Evolutionary conservation across 345 rosid genomes (phyloP), one percentile per base, ranked within the genome.

Genomic region (Acer negundo): DNA sequence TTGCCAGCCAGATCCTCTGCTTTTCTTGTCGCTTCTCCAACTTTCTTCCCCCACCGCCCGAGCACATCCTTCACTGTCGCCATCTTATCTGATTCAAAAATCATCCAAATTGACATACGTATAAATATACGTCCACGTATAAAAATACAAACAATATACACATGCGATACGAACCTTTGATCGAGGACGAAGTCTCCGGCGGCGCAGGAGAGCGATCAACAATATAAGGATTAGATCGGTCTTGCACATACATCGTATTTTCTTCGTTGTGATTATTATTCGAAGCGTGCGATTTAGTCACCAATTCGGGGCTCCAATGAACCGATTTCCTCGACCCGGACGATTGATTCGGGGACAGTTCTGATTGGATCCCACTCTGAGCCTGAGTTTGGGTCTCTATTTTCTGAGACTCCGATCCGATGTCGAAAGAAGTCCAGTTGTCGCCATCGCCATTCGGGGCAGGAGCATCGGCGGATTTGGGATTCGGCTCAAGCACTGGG

Each of bases 261-360:
- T 80, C 78, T 77, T 74, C 77, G 42, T 23, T 67, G 24, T 22
- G 53, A 67, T 17, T 23, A 22, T 24, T 55, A 77, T 24, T 55
- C 78, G 81, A 26, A 61, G 80, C 79, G 19, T 74, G 88, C 20
- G 95, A 82, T 71, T 81, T 89, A n/a, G 86, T 70, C 4, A 90
- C 93, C 90, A 89, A 82, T 42, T 87, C 90, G 74, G 95, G 89
- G 80, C 90, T 90, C 97, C 97, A 90, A 73, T 80, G 90, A 12
- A 90, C 95, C 75, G 90, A 87, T 76, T 92, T 92, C 85, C 81
- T 87, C 77, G 84, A 83, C 46, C 64, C 84, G 61, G 90, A 81
- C 59, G 66, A 38, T 10, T 69, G 80, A 76, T 75, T 81, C 38
- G 70, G 59, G 23, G 83, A n/a, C 16, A 55, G 20, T 13, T 85